Percentiles rank a stretch among this genome's conserved stretches.
Conservation (phyloP, 148 eudicot species). For the Diospyros lotus region DNA sequence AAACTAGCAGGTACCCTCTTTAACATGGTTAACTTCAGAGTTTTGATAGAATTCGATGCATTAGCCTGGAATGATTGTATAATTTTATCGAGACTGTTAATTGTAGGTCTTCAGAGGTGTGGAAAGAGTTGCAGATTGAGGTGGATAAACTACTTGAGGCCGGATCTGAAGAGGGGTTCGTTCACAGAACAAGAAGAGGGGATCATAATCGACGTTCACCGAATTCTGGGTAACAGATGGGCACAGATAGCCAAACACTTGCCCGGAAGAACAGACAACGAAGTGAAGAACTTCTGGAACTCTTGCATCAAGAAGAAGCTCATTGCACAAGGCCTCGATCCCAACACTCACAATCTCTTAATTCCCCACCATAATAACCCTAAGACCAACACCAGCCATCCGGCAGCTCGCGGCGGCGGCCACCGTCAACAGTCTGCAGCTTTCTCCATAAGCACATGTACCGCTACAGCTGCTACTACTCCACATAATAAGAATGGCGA, state of each 20-base stretch:
- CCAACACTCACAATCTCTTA: slow-evolving; percentile 49
- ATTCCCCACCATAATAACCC: slow-evolving; percentile 12
- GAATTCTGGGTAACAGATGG: slow-evolving; percentile 45
- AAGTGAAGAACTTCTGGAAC: slow-evolving; percentile 45
- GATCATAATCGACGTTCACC: slow-evolving; percentile 38
- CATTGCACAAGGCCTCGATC: slow-evolving; percentile 48
- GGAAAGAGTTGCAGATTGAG: slow-evolving; percentile 44
- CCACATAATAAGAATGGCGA: no score
- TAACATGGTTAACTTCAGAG: background rate
- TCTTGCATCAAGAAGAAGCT: slow-evolving; percentile 50
- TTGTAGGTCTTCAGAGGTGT: slow-evolving; percentile 37
- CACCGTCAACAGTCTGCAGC: slow-evolving; percentile 3
- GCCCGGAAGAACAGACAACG: slow-evolving; percentile 46
- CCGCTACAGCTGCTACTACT: slow-evolving; percentile 3
- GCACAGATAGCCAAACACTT: slow-evolving; percentile 45
- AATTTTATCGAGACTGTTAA: background rate
- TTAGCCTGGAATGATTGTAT: background rate
- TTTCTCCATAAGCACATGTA: slow-evolving; percentile 13
- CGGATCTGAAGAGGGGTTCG: slow-evolving; percentile 39
- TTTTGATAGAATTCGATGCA: background rate
- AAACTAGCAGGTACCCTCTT: slow-evolving; percentile 33
- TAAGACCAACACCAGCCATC: slow-evolving; percentile 7
- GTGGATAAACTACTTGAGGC: slow-evolving; percentile 43
- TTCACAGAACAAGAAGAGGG: slow-evolving; percentile 43
- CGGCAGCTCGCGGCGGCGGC: background rate